Conservation (phyloP, 2,329 filamentous ascomycete genomes). For the Diaporthe citri region DNA sequence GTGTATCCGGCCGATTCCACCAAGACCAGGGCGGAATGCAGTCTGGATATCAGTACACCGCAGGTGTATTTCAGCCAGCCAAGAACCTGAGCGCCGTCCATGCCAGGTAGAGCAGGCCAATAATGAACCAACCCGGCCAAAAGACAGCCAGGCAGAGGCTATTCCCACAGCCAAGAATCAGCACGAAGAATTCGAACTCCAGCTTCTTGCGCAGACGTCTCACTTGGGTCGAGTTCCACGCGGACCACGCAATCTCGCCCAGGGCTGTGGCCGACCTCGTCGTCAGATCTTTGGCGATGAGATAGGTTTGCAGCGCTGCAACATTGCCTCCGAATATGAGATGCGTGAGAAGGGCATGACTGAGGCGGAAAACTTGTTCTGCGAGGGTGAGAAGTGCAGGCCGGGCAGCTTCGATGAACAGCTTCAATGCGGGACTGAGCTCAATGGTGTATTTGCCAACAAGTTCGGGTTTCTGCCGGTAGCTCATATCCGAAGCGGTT, state of each 20-base stretch:
- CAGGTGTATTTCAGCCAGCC: slow-evolving; percentile 29
- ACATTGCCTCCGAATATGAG: slow-evolving; percentile 46
- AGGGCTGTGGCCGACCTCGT: slow-evolving; percentile 25
- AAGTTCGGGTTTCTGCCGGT: slow-evolving; percentile 27
- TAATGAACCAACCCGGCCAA: slow-evolving; percentile 69
- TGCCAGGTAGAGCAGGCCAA: slow-evolving; percentile 54
- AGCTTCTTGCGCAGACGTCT: slow-evolving; percentile 59
- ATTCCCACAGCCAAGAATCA: slow-evolving; percentile 65
- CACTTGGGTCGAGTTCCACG: slow-evolving; percentile 55
- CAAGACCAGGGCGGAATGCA: slow-evolving; percentile 19
- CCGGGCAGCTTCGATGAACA: slow-evolving; percentile 7
- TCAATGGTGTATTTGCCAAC: slow-evolving; percentile 34
- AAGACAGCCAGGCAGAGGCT: slow-evolving; percentile 63
- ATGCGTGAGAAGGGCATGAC: slow-evolving; percentile 38
- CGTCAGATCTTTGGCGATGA: slow-evolving; percentile 45
- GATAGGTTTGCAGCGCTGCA: slow-evolving; percentile 47
- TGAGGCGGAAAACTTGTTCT: slow-evolving; percentile 30
- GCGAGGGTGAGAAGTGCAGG: slow-evolving; percentile 25
- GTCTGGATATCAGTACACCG: slow-evolving; percentile 10
- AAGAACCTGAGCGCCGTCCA: slow-evolving; percentile 49
- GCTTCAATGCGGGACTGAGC: slow-evolving; percentile 19
- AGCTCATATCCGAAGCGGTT: slow-evolving; percentile 31
- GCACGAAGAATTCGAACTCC: slow-evolving; percentile 64
- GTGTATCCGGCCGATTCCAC: not conserved
- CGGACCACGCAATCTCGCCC: slow-evolving; percentile 43